Conservation (phyloP, 1,139 yeast genomes). For the Yamadazyma siamensis region DNA sequence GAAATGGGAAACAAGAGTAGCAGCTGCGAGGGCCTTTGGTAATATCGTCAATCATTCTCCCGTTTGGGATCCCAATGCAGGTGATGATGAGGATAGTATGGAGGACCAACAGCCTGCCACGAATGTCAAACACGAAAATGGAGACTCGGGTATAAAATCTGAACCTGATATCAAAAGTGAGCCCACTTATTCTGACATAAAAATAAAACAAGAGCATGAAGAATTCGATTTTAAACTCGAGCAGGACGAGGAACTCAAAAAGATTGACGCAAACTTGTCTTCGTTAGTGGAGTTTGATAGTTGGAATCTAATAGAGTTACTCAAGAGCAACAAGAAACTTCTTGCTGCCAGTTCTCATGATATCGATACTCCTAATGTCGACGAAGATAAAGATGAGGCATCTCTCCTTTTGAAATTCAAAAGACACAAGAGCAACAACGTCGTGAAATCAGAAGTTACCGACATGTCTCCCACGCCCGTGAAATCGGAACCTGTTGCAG, state of each 20-base stretch:
- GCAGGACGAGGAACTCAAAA: constrained; percentile 45
- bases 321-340: constrained; percentile 67
- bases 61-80: constrained; percentile 79
- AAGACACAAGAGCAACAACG: constrained; percentile 28
- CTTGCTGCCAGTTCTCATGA: constrained; percentile 67
- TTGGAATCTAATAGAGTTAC: constrained; percentile 62
- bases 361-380: constrained; percentile 15
- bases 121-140: constrained; percentile 9
- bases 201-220: constrained; percentile 8
- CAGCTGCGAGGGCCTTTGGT: constrained; percentile 95
- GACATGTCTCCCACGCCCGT: constrained; percentile 6
- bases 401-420: constrained; percentile 33
- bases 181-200: constrained; percentile 14
- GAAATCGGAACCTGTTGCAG: constrained; percentile 7
- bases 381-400: constrained; percentile 19
- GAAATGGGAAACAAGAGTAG: constrained; percentile 94
- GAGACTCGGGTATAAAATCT: constrained; percentile 18
- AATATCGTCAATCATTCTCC: constrained; percentile 81
- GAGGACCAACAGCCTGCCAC: constrained; percentile 8
- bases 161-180: neutral
- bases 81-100: constrained; percentile 18
- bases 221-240: constrained; percentile 35
- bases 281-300: constrained; percentile 55
- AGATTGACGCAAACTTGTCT: constrained; percentile 44
- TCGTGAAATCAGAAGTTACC: constrained; percentile 11